These are phyloP conservation scores for Sporothrix protearum DNA, from an alignment of 2,329 filamentous ascomycete species.

Conservation along the genomic window DNA sequence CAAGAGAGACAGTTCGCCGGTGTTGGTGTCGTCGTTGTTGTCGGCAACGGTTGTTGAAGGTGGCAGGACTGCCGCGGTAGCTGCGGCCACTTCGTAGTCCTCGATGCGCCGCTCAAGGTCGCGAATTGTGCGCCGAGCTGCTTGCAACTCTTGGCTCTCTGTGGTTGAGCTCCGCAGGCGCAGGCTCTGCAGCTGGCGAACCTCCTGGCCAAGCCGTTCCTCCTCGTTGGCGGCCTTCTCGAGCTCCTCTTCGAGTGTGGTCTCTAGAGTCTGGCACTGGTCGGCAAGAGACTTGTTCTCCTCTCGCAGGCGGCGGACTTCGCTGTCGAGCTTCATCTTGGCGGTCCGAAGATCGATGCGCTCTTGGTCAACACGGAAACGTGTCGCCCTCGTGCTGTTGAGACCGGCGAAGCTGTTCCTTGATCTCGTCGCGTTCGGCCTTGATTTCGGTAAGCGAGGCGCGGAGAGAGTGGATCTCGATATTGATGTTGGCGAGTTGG, in stretches of 20 bases:
- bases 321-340: slow-evolving; percentile 65
- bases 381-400: slow-evolving; percentile 56
- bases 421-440: slow-evolving; percentile 64
- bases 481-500: slow-evolving; percentile 55
- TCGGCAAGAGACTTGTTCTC: slow-evolving; percentile 58
- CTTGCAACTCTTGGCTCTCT: slow-evolving; percentile 53
- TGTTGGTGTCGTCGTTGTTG: slow-evolving; percentile 34
- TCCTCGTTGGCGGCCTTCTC: slow-evolving; percentile 65
- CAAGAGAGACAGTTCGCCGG: slow-evolving; percentile 56
- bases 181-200: slow-evolving; percentile 50
- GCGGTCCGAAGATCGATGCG: slow-evolving; percentile 63
- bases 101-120: slow-evolving; percentile 62
- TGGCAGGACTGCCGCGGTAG: slow-evolving; percentile 28
- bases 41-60: slow-evolving; percentile 32
- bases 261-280: slow-evolving; percentile 58
- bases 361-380: slow-evolving; percentile 63
- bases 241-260: slow-evolving; percentile 62
- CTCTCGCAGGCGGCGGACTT: slow-evolving; percentile 61
- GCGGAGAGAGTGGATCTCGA: slow-evolving; percentile 58
- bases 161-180: slow-evolving; percentile 42
- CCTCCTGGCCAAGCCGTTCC: slow-evolving; percentile 55
- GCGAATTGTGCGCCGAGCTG: slow-evolving; percentile 60
- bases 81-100: slow-evolving; percentile 48
- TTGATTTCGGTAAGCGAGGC: slow-evolving; percentile 55
- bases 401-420: slow-evolving; percentile 55